These are phyloP conservation scores for Ascoidea tarda DNA, from an alignment of 805 yeast species.

Conservation along the genomic window DNA sequence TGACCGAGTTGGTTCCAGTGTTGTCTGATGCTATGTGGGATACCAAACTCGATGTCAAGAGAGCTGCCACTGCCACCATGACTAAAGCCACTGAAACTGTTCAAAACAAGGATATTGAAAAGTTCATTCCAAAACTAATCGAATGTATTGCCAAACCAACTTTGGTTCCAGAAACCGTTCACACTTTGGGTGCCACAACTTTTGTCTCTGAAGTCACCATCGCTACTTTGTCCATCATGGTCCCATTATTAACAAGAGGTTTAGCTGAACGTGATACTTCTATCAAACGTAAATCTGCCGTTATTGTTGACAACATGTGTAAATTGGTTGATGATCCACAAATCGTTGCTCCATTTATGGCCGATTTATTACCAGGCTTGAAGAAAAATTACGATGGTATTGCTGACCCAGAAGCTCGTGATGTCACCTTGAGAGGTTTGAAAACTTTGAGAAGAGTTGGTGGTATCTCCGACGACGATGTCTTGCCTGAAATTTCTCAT, in stretches of 20 bases:
- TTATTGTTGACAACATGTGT: conserved; percentile 99
- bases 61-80: conserved; percentile 91
- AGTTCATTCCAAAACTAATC: conserved; percentile 96
- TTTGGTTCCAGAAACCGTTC: conserved; percentile 98
- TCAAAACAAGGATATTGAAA: conserved; percentile 98
- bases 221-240: conserved; percentile 99
- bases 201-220: conserved; percentile 99
- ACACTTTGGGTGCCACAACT: conserved; percentile 97
- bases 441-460: conserved; percentile 98
- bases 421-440: conserved; percentile 93
- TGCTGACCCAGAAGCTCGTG: conserved; percentile 99
- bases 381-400: conserved; percentile 88
- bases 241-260: conserved; percentile 98
- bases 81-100: conserved; percentile 94
- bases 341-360: conserved; percentile 98
- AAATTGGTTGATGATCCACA: conserved; percentile 99
- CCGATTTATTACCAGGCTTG: conserved; percentile 90
- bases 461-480: conserved; percentile 82
- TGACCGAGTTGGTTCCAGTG: conserved; percentile 98
- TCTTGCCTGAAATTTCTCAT: conserved; percentile 92
- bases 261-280: conserved; percentile 99
- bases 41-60: conserved; percentile 96
- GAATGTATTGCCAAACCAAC: conserved; percentile 94
- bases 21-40: conserved; percentile 99
- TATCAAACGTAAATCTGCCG: conserved; percentile 99